These are phyloP conservation scores for Salix dunnii DNA, from an alignment of 345 rosid species.

Conservation along the genomic window DNA sequence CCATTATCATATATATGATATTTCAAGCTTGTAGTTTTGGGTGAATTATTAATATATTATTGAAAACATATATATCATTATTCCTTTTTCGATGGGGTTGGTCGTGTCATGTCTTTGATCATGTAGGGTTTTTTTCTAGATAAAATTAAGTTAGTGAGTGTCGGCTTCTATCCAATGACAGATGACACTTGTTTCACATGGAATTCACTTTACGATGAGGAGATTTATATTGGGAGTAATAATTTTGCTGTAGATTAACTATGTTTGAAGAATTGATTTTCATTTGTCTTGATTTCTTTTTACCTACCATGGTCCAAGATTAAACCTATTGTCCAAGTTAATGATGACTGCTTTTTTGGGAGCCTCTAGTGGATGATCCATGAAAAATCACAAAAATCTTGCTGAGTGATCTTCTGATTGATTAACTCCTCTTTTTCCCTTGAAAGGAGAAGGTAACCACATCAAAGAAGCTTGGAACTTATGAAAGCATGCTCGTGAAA, in stretches of 20 bases:
- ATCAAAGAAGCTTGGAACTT: no score
- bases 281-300: background rate
- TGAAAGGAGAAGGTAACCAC: no score
- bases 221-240: background rate
- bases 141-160: background rate
- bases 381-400: no score
- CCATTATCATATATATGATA: background rate
- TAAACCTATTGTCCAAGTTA: no score
- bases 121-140: background rate
- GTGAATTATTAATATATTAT: no score
- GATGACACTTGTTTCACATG: background rate
- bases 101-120: background rate
- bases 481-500: no score
- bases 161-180: background rate
- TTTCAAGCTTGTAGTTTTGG: background rate
- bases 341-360: no score
- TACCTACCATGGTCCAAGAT: no score
- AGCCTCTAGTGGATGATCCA: no score
- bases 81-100: background rate
- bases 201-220: background rate
- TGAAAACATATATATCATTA: no score
- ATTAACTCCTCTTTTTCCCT: no score
- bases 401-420: no score
- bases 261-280: background rate
- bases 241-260: background rate